These are phyloP conservation scores for Penicillium lagena DNA, from an alignment of 495 filamentous ascomycete genomes.

Conservation along the genomic window DNA sequence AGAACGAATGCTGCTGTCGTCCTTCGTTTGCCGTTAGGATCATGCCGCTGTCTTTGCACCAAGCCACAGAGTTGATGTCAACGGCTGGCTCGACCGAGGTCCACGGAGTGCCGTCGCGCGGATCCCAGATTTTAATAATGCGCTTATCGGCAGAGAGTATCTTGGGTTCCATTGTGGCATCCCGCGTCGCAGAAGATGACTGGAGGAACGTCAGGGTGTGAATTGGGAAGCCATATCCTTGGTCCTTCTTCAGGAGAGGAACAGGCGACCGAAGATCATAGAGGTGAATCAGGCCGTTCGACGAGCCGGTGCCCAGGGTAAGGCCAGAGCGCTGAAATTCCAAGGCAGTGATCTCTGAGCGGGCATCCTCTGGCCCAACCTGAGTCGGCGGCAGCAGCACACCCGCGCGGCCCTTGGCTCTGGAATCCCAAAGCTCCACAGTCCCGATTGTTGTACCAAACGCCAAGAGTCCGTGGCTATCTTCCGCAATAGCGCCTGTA, in stretches of 20 bases:
- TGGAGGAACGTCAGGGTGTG: constrained; percentile 84
- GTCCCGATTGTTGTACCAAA: constrained; percentile 96
- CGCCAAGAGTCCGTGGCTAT: constrained; percentile 82
- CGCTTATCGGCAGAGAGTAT: constrained; percentile 87
- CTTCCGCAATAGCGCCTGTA: constrained; percentile 79
- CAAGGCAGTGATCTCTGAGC: constrained; percentile 77
- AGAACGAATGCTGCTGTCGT: constrained; percentile 85
- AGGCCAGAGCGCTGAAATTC: constrained; percentile 83
- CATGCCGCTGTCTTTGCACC: constrained; percentile 85
- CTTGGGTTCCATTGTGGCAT: constrained; percentile 65
- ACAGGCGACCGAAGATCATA: constrained; percentile 89
- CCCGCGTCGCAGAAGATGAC: constrained; percentile 57
- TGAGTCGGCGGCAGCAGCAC: constrained; percentile 51
- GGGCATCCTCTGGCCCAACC: constrained; percentile 35
- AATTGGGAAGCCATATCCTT: constrained; percentile 92
- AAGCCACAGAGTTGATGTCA: constrained; percentile 86
- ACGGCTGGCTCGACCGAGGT: constrained; percentile 92
- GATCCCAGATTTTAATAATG: constrained; percentile 96
- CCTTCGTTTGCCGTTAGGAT: constrained; percentile 94
- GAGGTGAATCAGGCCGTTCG: constrained; percentile 79
- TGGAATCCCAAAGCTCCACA: constrained; percentile 92
- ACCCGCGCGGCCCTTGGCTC: constrained; percentile 75
- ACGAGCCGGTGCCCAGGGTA: constrained; percentile 80
- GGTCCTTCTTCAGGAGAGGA: constrained; percentile 83
- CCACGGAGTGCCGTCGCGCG: constrained; percentile 75